Conservation (phyloP, 2,329 filamentous ascomycete species). For the Aciculosporium take region DNA sequence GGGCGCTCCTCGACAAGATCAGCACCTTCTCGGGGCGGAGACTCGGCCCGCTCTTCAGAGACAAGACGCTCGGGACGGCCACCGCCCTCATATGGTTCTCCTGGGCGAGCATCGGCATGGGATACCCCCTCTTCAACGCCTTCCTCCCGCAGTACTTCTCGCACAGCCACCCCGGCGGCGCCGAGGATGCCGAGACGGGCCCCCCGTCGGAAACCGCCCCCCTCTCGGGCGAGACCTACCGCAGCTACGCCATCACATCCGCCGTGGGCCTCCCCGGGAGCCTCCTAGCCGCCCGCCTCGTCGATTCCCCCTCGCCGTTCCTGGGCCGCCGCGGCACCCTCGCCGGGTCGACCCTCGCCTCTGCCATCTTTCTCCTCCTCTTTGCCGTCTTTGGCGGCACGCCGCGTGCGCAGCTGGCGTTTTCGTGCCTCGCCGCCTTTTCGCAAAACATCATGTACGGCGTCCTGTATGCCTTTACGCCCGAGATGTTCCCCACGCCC, state of each 20-base stretch:
- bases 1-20: slow-evolving; percentile 43
- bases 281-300: slow-evolving; percentile 58
- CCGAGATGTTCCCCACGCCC: slow-evolving; percentile 61
- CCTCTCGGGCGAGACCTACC: slow-evolving; percentile 45
- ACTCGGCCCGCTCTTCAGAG: slow-evolving; percentile 50
- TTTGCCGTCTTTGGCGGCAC: slow-evolving; percentile 47
- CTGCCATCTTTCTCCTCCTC: slow-evolving; percentile 54
- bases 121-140: slow-evolving; percentile 77
- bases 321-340: slow-evolving; percentile 61
- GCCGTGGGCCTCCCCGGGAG: slow-evolving; percentile 65
- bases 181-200: slow-evolving; percentile 8
- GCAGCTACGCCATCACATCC: slow-evolving; percentile 71
- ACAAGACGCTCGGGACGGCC: slow-evolving; percentile 34
- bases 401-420: slow-evolving; percentile 44
- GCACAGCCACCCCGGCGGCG: slow-evolving; percentile 35
- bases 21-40: slow-evolving; percentile 52
- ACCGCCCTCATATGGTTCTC: slow-evolving; percentile 57
- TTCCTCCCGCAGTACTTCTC: slow-evolving; percentile 80
- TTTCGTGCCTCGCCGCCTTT: slow-evolving; percentile 55
- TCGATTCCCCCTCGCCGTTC: slow-evolving; percentile 47
- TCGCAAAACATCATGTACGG: slow-evolving; percentile 67
- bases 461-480: slow-evolving; percentile 62
- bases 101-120: slow-evolving; percentile 75
- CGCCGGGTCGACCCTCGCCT: slow-evolving; percentile 50
- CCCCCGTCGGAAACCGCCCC: slow-evolving; percentile 18